Evolutionary conservation across 2,329 filamentous ascomycete species (phyloP).

Genomic region (Graphiopsis chlorocephala): DNA sequence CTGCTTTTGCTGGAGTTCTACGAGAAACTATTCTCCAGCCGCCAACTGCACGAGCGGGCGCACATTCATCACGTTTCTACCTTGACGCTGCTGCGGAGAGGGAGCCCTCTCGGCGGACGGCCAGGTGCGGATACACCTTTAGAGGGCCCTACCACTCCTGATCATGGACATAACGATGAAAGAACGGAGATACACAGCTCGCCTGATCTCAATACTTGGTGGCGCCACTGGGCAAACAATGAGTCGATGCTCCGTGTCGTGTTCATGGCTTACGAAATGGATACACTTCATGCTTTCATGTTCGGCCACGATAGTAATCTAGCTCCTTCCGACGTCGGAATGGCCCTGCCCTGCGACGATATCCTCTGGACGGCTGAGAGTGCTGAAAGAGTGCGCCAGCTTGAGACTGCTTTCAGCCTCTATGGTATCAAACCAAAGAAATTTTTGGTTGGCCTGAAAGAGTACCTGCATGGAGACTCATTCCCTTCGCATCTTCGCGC

Average conservation of each 20-base stretch:
- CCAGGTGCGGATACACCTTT: slow-evolving; percentile 75
- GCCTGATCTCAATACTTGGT: slow-evolving; percentile 52
- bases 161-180: slow-evolving; percentile 37
- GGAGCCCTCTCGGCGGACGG: slow-evolving; percentile 81
- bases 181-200: slow-evolving; percentile 56
- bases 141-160: slow-evolving; percentile 40
- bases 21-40: slow-evolving; percentile 93
- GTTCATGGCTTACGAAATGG: slow-evolving; percentile 88
- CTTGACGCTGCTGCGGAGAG: slow-evolving; percentile 86
- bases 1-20: slow-evolving; percentile 83
- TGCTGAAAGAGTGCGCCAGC: slow-evolving; percentile 75
- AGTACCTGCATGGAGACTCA: slow-evolving; percentile 74
- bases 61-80: slow-evolving; percentile 95
- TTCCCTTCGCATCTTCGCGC: slow-evolving; percentile 90
- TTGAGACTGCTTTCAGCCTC: slow-evolving; percentile 74
- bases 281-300: slow-evolving; percentile 93
- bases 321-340: slow-evolving; percentile 71
- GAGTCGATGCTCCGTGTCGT: slow-evolving; percentile 84
- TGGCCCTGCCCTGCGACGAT: slow-evolving; percentile 87
- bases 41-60: slow-evolving; percentile 84
- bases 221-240: slow-evolving; percentile 90
- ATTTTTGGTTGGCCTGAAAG: slow-evolving; percentile 86
- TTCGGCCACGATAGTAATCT: slow-evolving; percentile 71
- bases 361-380: slow-evolving; percentile 84
- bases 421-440: slow-evolving; percentile 79